These are phyloP conservation scores for Hamamelis virginiana DNA, from an alignment of 164 flowering plant species.

Conservation along the genomic window DNA sequence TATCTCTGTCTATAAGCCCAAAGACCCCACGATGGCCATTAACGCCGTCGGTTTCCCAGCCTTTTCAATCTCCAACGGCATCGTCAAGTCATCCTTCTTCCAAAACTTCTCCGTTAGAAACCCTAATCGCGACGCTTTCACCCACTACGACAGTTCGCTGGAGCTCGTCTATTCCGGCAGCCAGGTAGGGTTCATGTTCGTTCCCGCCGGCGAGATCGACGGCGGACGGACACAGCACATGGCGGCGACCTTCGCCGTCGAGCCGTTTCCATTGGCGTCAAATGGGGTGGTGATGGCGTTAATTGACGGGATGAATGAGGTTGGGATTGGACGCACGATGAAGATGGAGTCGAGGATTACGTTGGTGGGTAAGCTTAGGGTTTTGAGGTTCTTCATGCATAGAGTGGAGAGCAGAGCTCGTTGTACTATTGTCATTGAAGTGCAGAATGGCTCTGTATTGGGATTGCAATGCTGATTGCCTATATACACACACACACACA, in stretches of 20 bases:
- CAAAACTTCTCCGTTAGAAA: conserved; percentile 33
- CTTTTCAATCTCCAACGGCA: conserved; percentile 26
- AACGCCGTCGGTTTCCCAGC: conserved; percentile 32
- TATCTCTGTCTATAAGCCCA: conserved; percentile 36
- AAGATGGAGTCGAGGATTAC: conserved; percentile 33
- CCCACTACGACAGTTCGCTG: conserved; percentile 44
- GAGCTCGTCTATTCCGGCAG: conserved; percentile 25
- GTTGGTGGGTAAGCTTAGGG: conserved; percentile 33
- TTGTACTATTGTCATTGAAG: conserved; percentile 28
- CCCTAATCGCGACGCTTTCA: conserved; percentile 36
- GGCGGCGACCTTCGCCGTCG: conserved; percentile 31
- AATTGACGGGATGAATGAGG: background rate
- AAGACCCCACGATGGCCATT: conserved; percentile 27
- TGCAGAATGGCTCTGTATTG: conserved; percentile 25
- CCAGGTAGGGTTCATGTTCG: conserved; percentile 28
- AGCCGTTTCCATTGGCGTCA: conserved; percentile 20
- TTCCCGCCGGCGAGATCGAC: conserved; percentile 36
- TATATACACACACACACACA: background rate
- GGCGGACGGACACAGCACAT: conserved; percentile 30
- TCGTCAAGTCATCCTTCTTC: conserved; percentile 36
- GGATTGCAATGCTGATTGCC: conserved; percentile 30
- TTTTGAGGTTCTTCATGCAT: conserved; percentile 33
- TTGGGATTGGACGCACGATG: conserved; percentile 18
- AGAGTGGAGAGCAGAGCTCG: conserved; percentile 21
- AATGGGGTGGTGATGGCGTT: conserved; percentile 10